phyloP scores from a whole-genome alignment of 257 asterid genomes.

The Paulownia fortunei region DNA sequence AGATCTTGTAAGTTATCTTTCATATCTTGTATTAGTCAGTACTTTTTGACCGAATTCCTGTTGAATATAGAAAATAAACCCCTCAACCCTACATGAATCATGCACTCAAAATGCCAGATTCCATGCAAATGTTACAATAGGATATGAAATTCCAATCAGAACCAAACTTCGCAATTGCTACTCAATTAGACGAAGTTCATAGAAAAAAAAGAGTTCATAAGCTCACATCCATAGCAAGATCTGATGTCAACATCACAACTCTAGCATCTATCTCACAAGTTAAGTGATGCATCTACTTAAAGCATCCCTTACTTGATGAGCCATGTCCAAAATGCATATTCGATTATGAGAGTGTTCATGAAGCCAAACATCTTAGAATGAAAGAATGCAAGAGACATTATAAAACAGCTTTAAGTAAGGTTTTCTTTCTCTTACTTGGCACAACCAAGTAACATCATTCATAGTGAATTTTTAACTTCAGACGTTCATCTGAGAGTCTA shows the following conservation, averaged over 20 bases:
- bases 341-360: not conserved
- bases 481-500: constrained; percentile 1
- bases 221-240: not conserved
- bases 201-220: not conserved
- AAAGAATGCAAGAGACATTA: not conserved
- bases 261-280: constrained; percentile 7
- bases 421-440: not conserved
- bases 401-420: not conserved
- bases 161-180: not conserved
- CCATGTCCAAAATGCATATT: constrained; percentile 2
- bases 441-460: constrained; percentile 10
- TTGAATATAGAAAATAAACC: not conserved
- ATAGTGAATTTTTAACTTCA: constrained; percentile 5
- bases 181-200: not conserved
- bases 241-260: not conserved
- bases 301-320: not conserved
- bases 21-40: not conserved
- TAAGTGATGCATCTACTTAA: not conserved
- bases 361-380: not conserved
- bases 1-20: constrained; percentile 19
- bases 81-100: not conserved
- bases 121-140: not conserved
- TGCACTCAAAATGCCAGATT: constrained; percentile 24
- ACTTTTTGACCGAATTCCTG: not conserved
- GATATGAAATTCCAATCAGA: constrained; percentile 11